Evolutionary conservation across 257 asterid species (phyloP), one percentile per base, ranked within the genome.

Genomic region (Nicotiana attenuata): DNA sequence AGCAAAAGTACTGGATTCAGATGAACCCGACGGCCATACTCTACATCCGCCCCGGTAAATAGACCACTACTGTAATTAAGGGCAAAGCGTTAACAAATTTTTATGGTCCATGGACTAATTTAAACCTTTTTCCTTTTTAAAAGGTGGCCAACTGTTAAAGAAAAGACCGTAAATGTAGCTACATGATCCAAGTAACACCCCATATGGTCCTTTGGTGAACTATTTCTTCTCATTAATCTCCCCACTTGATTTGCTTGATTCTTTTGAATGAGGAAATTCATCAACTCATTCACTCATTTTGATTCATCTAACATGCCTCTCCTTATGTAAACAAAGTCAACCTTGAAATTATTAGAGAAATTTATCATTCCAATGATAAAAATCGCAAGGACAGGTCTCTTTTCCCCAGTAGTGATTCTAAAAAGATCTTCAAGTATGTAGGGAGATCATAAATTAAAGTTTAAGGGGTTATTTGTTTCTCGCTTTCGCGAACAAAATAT

Each of bases 151-250:
- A 6, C 0, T 14, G 9, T 47, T 14, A 73, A 47, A 73, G 24
- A 47, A 3, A 47, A 47, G 35, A 47, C 20, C 24, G 50, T 59
- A 38, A 35, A 73, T 47, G 61, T 24, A 24, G 9, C 15, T 29
- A 10, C 59, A 73, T 73, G 79, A 41, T 73, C 61, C 61, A 73
- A 73, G 50, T 67, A 41, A 73, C 79, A 24, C 8, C 60, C 38
- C 78, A 45, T 22, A 47, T 73, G 60, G 61, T 73, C 66, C 81
- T 13, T 59, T 78, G 71, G 55, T 59, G 20, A 57, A 60, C 82
- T 78, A 60, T 35, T 78, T 63, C 52, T 57, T 57, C 53, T 59
- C 68, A 8, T 41, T 41, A 33, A 78, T 33, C 81, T 57, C 19
- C 57, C 78, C 29, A 45, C 38, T 71, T 47, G 61, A 45, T 73